Base-by-base conservation (phyloP, 768 basidiomycete genomes). In the Suillus variegatus region DNA sequence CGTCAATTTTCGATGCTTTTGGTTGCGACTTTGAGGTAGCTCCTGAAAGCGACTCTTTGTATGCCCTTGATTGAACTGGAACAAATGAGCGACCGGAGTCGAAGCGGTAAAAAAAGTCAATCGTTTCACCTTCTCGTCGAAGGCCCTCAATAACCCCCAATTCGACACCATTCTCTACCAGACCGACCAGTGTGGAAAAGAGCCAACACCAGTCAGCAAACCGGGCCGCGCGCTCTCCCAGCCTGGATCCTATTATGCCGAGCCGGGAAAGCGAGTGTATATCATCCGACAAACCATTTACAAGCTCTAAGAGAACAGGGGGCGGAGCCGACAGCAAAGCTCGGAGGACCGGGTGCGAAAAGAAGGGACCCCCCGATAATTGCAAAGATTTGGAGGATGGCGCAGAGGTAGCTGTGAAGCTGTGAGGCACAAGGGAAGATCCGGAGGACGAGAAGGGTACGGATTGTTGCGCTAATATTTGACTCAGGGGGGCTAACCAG, bases 171-270 rank as follows among this genome's bases (percentile, higher is more conserved):
- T 94, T 93, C 79, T 94, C 92, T 8, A 94, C 92, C 6, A 95
- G 80, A 57, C 88, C 88, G 14, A 92, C 92, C 38, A 94, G 79
- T 0, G 92, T 95, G 18, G 89, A 82, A 36, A 91, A 78, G 67
- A 95, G 83, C 93, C 93, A 95, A 73, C 93, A 93, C 90, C 91
- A 94, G 75, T 94, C 87, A 2, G 93, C 87, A 71, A 93, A 87
- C 13, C 86, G 84, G 43, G 81, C 92, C 4, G 92, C 93, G 43
- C 87, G 85, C 60, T 85, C 82, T 20, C 93, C 93, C 1, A 84
- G 77, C 60, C 80, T 82, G 68, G 85, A 84, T 6, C 90, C 86
- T 5, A 94, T 69, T 12, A 95, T 77, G 1, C 93, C 93, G 36
- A 94, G 77, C 65, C 81, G 82, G 14, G 90, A 87, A 69, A 88